These are phyloP conservation scores for Cordyceps cicadae DNA, from an alignment of 2,329 filamentous ascomycete species.

Conservation along the genomic window DNA sequence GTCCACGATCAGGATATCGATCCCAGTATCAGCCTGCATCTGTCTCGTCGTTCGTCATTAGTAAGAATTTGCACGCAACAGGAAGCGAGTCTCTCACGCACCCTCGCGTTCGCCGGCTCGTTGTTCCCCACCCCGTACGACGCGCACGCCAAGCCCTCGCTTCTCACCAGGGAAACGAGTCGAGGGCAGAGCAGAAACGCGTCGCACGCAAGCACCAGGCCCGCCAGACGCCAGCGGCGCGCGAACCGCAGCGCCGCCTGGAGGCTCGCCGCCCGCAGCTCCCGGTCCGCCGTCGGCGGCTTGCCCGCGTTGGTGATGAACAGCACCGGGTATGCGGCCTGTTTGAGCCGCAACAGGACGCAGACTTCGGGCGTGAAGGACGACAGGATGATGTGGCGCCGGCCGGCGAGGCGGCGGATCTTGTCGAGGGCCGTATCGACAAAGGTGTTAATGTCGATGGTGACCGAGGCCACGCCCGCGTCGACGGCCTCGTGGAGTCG, in stretches of 20 bases:
- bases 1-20: slow-evolving; percentile 13
- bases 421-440: slow-evolving; percentile 27
- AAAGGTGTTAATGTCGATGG: slow-evolving; percentile 31
- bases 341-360: slow-evolving; percentile 25
- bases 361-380: slow-evolving; percentile 29
- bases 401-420: slow-evolving; percentile 18
- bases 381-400: slow-evolving; percentile 26
- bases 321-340: slow-evolving; percentile 24
- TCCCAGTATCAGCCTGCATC: slow-evolving; percentile 14
- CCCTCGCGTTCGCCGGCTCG: slow-evolving; percentile 11
- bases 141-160: slow-evolving; percentile 24
- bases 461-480: slow-evolving; percentile 25
- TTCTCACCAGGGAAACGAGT: slow-evolving; percentile 26
- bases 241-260: slow-evolving; percentile 31
- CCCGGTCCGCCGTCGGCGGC: slow-evolving; percentile 21
- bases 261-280: slow-evolving; percentile 27
- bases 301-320: slow-evolving; percentile 26
- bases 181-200: slow-evolving; percentile 27
- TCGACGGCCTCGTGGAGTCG: slow-evolving; percentile 28
- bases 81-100: not conserved
- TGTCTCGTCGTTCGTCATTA: not conserved
- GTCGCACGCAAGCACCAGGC: slow-evolving; percentile 29
- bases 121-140: slow-evolving; percentile 29
- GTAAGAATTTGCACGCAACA: too few relatives aligned
- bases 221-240: slow-evolving; percentile 27